These are phyloP conservation scores for Xylaria longipes DNA, from an alignment of 495 filamentous ascomycete genomes.

Conservation along the genomic window DNA sequence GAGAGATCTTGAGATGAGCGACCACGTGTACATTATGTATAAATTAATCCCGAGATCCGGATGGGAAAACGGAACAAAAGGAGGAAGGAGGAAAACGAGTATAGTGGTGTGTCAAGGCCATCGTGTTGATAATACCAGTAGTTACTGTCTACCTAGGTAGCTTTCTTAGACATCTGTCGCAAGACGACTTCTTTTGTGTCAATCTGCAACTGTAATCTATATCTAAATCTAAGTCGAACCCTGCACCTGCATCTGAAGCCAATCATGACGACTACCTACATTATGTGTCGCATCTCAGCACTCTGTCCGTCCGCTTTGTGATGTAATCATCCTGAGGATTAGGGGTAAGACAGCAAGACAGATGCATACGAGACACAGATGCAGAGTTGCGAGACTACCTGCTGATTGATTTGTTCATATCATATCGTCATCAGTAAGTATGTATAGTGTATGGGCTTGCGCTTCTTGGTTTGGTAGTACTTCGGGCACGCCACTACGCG, in stretches of 20 bases:
- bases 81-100: background rate
- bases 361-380: background rate
- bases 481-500: too few species aligned
- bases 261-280: background rate
- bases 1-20: background rate
- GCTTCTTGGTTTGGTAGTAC: background rate
- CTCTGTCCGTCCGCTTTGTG: background rate
- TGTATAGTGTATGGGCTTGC: background rate
- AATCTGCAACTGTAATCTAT: background rate
- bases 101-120: background rate
- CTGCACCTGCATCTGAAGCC: background rate
- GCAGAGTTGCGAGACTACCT: too few species aligned
- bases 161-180: background rate
- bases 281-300: background rate
- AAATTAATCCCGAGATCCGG: background rate
- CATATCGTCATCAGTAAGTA: background rate
- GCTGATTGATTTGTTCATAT: background rate
- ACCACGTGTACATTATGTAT: background rate
- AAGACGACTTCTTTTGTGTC: background rate
- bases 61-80: background rate
- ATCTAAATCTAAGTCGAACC: background rate
- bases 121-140: constrained; percentile 1
- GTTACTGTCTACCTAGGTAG: background rate
- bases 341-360: background rate
- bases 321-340: background rate